These are phyloP conservation scores for Leccinum angustisporum DNA, from an alignment of 1,284 basidiomycete species.

Conservation along the genomic window DNA sequence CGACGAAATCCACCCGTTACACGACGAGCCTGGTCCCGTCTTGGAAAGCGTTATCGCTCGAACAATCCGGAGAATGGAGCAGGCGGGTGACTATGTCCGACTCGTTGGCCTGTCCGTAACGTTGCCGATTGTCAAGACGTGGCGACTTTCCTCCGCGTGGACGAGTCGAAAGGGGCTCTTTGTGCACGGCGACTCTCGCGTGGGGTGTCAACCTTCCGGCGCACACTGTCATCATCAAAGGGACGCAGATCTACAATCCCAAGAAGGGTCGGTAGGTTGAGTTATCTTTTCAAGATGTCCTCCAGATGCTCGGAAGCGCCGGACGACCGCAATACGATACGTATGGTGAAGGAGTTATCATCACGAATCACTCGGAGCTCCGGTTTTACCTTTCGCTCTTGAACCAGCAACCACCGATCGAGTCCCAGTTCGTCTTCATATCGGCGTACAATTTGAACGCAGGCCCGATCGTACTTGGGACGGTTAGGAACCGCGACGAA, in stretches of 20 bases:
- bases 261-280: conserved; percentile 99
- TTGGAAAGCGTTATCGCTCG: too few species aligned
- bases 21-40: too few species aligned
- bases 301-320: conserved; percentile 98
- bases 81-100: conserved; percentile 69
- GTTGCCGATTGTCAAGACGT: conserved; percentile 96
- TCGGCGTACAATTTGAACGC: conserved; percentile 97
- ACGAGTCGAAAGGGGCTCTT: conserved; percentile 92
- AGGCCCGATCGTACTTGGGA: conserved; percentile 86
- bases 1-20: too few species aligned
- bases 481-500: conserved; percentile 93
- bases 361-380: conserved; percentile 95
- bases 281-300: conserved; percentile 92
- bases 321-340: conserved; percentile 98
- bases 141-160: conserved; percentile 96
- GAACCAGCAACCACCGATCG: conserved; percentile 96
- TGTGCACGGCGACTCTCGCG: conserved; percentile 94
- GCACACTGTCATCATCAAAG: conserved; percentile 99
- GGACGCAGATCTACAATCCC: conserved; percentile 98
- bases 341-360: conserved; percentile 97
- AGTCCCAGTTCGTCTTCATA: conserved; percentile 91
- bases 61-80: too few species aligned
- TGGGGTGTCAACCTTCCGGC: conserved; percentile 99
- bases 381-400: conserved; percentile 95
- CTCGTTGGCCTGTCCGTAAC: conserved; percentile 96